Conservation (phyloP, 75 land plant species). For the Cryptomeria japonica region DNA sequence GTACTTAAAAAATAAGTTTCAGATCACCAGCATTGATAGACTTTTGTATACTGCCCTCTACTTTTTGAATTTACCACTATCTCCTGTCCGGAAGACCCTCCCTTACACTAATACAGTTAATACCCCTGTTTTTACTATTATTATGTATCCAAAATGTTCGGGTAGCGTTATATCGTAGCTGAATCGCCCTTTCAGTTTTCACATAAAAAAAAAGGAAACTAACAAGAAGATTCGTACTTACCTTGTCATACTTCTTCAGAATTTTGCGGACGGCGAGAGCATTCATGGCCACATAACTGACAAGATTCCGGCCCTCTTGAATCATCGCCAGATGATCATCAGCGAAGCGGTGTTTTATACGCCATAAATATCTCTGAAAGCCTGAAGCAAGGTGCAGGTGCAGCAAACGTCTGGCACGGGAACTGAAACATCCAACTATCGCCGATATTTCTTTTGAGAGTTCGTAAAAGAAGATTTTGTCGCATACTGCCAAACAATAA, state of each 20-base stretch:
- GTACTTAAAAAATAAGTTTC: neutral
- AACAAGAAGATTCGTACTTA: slow-evolving; percentile 15
- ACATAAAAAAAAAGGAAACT: too few relatives aligned
- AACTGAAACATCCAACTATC: slow-evolving; percentile 72
- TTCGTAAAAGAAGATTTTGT: slow-evolving; percentile 67
- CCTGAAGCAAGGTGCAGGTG: slow-evolving; percentile 55
- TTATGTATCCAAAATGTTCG: too few relatives aligned
- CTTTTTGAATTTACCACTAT: too few relatives aligned
- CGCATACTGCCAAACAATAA: slow-evolving; percentile 54
- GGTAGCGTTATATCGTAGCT: too few relatives aligned
- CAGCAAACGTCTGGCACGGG: slow-evolving; percentile 59
- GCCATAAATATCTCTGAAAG: slow-evolving; percentile 47
- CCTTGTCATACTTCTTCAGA: slow-evolving; percentile 92
- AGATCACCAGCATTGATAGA: neutral
- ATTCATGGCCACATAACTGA: slow-evolving; percentile 78
- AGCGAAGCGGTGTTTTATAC: slow-evolving; percentile 41
- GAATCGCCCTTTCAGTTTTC: too few relatives aligned
- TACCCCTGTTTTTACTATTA: too few relatives aligned
- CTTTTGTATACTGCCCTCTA: neutral
- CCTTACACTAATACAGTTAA: too few relatives aligned
- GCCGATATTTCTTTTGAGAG: slow-evolving; percentile 66
- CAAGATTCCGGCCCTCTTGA: slow-evolving; percentile 59
- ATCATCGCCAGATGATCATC: slow-evolving; percentile 45
- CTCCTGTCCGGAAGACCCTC: neutral
- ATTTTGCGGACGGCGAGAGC: slow-evolving; percentile 83